Conservation (phyloP, 2,329 filamentous ascomycete species). For the Arthrobotrys megalospora region DNA sequence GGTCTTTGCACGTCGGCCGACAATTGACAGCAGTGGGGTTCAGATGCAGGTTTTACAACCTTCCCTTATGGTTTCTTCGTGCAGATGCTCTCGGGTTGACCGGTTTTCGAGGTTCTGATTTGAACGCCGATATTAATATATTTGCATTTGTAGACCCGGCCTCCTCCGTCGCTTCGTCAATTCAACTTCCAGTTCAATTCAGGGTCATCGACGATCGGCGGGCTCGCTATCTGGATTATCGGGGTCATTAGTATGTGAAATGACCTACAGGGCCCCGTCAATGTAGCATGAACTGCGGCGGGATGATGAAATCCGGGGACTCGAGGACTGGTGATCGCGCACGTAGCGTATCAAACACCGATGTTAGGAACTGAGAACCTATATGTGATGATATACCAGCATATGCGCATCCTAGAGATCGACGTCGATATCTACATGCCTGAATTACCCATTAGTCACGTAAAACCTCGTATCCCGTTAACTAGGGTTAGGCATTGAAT, state of each 20-base stretch:
- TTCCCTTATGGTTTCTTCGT: background rate
- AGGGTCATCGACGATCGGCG: background rate
- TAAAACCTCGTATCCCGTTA: background rate
- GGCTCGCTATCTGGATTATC: background rate
- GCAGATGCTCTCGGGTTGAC: background rate
- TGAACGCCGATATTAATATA: conserved; percentile 4
- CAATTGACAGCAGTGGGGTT: background rate
- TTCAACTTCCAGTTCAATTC: background rate
- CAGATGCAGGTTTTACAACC: conserved; percentile 6
- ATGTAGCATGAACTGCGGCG: background rate
- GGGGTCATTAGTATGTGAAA: background rate
- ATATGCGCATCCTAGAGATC: too few relatives aligned
- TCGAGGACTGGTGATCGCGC: background rate
- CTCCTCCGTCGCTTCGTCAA: background rate
- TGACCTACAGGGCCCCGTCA: background rate
- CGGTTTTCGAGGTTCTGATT: background rate
- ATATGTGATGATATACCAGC: too few relatives aligned
- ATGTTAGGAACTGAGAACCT: background rate
- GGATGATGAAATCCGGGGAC: conserved; percentile 15
- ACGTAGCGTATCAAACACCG: background rate
- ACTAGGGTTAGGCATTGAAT: background rate
- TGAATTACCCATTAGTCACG: background rate
- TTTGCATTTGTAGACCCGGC: background rate
- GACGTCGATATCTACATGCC: background rate
- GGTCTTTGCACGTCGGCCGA: background rate